Percentiles rank a stretch among this genome's conserved stretches.
phyloP scores from a whole-genome alignment of 2,329 filamentous ascomycete genomes.

The Spiromastix sp. region DNA sequence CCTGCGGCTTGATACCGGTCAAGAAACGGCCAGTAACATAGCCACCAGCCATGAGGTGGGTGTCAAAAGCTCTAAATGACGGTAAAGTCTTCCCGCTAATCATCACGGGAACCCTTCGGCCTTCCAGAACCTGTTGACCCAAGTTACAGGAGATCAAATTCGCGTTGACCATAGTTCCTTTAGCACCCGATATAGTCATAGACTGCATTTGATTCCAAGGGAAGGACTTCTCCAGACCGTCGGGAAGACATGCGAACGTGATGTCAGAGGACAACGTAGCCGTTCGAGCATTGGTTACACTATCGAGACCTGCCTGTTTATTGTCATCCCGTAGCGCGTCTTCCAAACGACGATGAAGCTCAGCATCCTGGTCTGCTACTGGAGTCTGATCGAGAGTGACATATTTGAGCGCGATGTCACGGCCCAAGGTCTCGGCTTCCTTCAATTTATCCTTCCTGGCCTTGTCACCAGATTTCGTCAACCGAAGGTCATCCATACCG shows the following conservation, averaged over 20 bases:
- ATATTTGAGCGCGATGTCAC: conserved; percentile 74
- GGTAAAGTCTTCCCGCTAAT: conserved; percentile 93
- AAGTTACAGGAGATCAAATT: conserved; percentile 97
- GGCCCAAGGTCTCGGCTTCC: conserved; percentile 58
- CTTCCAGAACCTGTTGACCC: conserved; percentile 92
- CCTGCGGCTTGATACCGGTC: conserved; percentile 91
- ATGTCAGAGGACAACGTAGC: conserved; percentile 65
- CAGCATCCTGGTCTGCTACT: conserved; percentile 53
- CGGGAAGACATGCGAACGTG: conserved; percentile 68
- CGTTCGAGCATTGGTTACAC: conserved; percentile 65
- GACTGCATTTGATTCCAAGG: conserved; percentile 98
- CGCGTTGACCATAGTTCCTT: conserved; percentile 86
- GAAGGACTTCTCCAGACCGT: conserved; percentile 79
- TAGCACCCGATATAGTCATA: conserved; percentile 95
- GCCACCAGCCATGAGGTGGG: conserved; percentile 76
- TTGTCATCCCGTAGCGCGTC: conserved; percentile 82
- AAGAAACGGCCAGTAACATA: conserved; percentile 95
- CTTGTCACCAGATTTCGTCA: conserved; percentile 70
- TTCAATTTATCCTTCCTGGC: conserved; percentile 58
- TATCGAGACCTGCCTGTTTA: conserved; percentile 85
- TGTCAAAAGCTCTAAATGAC: conserved; percentile 88
- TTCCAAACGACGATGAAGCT: conserved; percentile 70
- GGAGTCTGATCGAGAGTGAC: conserved; percentile 65
- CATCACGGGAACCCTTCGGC: conserved; percentile 90
- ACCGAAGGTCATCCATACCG: conserved; percentile 87